Evolutionary conservation across 1,284 basidiomycete genomes (phyloP).

Genomic region (Ustilago cynodontis): DNA sequence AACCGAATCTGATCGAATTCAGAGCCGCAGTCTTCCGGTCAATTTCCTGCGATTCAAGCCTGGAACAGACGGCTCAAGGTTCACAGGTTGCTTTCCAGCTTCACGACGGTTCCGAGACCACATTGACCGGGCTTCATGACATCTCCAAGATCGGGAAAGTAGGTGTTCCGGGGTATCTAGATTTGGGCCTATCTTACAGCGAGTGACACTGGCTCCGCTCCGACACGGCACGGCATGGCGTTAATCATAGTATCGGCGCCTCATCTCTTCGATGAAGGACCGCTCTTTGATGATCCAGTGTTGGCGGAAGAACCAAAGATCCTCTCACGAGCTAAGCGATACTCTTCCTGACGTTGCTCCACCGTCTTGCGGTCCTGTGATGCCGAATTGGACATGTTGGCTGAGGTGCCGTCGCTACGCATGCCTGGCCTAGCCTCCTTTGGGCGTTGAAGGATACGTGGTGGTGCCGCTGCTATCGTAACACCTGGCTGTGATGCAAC

Average conservation of each 20-base stretch:
- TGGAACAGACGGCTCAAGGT: no score
- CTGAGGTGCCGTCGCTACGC: slow-evolving; percentile 33
- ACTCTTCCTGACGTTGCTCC: slow-evolving; percentile 52
- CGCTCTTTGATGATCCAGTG: slow-evolving; percentile 6
- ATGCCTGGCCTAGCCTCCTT: slow-evolving; percentile 37
- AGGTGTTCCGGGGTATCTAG: background rate
- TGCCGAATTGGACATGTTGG: slow-evolving; percentile 18
- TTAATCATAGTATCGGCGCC: background rate
- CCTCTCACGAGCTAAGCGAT: slow-evolving; percentile 42
- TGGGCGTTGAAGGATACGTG: slow-evolving; percentile 45
- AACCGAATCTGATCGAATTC: background rate
- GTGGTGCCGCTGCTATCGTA: slow-evolving; percentile 31
- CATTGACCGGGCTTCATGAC: no score
- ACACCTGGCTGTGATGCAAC: slow-evolving; percentile 1
- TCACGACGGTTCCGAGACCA: background rate
- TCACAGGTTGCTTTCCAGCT: background rate
- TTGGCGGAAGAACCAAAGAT: slow-evolving; percentile 39
- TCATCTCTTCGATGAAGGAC: slow-evolving; percentile 4
- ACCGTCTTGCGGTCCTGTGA: slow-evolving; percentile 44
- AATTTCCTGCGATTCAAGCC: background rate
- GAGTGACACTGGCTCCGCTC: background rate
- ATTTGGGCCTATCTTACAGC: background rate
- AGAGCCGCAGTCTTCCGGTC: background rate
- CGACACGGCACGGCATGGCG: background rate
- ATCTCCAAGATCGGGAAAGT: background rate